phyloP scores from a whole-genome alignment of 306 rosid genomes.

The Inga leiocalycina region DNA sequence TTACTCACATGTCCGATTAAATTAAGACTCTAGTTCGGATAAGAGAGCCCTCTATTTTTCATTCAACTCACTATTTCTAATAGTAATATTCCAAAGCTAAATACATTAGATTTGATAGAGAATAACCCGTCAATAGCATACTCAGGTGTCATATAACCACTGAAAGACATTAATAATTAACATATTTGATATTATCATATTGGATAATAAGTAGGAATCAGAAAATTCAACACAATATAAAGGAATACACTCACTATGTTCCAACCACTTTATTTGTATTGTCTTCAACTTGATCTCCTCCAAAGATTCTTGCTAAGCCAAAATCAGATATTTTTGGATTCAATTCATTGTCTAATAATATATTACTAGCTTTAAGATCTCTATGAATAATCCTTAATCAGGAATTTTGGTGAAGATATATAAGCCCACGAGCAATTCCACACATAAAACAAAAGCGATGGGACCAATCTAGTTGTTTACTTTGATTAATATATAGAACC shows the following conservation, averaged over 20 bases:
- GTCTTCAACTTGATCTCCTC: conserved; percentile 25
- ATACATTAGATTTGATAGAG: conserved; percentile 21
- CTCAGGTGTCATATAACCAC: conserved; percentile 24
- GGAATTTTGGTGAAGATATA: conserved; percentile 34
- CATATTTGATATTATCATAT: too few relatives aligned
- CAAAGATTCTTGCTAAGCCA: conserved; percentile 21
- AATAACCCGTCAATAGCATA: conserved; percentile 25
- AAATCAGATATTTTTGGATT: conserved; percentile 31
- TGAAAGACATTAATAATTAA: background rate
- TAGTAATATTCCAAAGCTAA: conserved; percentile 1
- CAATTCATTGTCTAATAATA: conserved; percentile 16
- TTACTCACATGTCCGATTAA: conserved; percentile 34
- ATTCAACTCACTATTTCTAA: conserved; percentile 26
- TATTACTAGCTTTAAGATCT: conserved; percentile 23
- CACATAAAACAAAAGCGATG: background rate
- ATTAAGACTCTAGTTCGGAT: background rate
- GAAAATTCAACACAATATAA: background rate
- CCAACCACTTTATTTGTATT: background rate
- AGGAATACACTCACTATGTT: background rate
- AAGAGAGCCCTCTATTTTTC: conserved; percentile 16
- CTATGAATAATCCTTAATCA: conserved; percentile 25
- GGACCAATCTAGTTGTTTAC: conserved; percentile 10
- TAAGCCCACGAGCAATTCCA: conserved; percentile 21
- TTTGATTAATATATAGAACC: background rate
- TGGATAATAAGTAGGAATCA: background rate